A percentile compares a stretch with the other conserved stretches of the same genome.
Evolutionary conservation across 2,329 filamentous ascomycete genomes (phyloP).

Genomic region (Arthrobotrys iridis): DNA sequence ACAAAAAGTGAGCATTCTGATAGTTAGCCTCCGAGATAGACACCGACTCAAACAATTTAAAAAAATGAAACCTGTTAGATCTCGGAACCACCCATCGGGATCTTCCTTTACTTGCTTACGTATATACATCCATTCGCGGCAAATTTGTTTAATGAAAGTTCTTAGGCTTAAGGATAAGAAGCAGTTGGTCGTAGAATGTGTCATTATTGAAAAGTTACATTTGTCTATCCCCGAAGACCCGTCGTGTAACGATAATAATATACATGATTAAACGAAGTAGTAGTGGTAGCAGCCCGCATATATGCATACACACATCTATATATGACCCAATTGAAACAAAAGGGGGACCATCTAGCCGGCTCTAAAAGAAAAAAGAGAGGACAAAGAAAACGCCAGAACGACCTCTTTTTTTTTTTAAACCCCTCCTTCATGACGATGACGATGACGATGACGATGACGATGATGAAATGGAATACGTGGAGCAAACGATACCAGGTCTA

Average conservation of each 20-base stretch:
- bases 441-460: background rate
- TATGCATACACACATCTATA: slow-evolving; percentile 11
- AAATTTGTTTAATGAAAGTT: too few relatives aligned
- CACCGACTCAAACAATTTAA: too few relatives aligned
- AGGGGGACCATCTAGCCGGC: background rate
- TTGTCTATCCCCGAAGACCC: background rate
- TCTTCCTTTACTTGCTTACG: too few relatives aligned
- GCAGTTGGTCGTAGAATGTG: too few relatives aligned
- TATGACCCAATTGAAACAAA: background rate
- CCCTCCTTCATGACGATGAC: background rate
- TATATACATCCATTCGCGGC: too few relatives aligned
- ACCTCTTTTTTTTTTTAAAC: background rate
- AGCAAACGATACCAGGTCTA: slow-evolving; percentile 22
- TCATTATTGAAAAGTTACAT: too few relatives aligned
- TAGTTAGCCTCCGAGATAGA: too few relatives aligned
- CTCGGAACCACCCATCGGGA: too few relatives aligned
- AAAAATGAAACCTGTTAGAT: too few relatives aligned
- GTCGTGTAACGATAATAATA: slow-evolving; percentile 42
- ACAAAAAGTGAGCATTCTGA: too few relatives aligned
- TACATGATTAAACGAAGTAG: slow-evolving; percentile 7
- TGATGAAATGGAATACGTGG: slow-evolving; percentile 33
- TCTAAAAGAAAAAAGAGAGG: slow-evolving; percentile 6
- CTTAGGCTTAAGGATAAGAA: too few relatives aligned
- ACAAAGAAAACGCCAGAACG: background rate
- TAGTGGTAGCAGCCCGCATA: background rate